These are phyloP conservation scores for Chaetomium cochliodes DNA, from an alignment of 495 filamentous ascomycete species.

Conservation along the genomic window DNA sequence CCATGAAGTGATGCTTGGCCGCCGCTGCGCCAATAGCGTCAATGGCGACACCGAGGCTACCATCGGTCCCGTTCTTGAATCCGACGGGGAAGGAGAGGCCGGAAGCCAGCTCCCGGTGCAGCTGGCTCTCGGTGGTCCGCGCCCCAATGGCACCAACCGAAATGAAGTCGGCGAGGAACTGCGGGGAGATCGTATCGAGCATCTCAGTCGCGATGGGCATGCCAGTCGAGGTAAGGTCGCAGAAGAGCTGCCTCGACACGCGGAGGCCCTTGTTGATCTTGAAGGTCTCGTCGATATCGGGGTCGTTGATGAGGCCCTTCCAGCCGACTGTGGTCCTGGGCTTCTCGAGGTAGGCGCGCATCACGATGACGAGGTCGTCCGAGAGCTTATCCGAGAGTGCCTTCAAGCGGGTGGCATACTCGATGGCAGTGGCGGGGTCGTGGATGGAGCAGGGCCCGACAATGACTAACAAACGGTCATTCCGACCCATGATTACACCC, in stretches of 20 bases:
- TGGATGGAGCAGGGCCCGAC: slow-evolving; percentile 97
- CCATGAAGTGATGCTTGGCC: slow-evolving; percentile 94
- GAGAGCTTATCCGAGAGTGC: slow-evolving; percentile 68
- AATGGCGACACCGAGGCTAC: slow-evolving; percentile 89
- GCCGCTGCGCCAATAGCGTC: slow-evolving; percentile 93
- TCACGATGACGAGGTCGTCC: slow-evolving; percentile 85
- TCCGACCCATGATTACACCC: slow-evolving; percentile 71
- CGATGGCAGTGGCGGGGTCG: slow-evolving; percentile 82
- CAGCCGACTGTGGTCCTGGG: slow-evolving; percentile 98
- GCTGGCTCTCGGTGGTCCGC: slow-evolving; percentile 93
- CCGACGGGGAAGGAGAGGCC: slow-evolving; percentile 97
- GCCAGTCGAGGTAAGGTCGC: slow-evolving; percentile 77
- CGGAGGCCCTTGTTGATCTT: slow-evolving; percentile 98
- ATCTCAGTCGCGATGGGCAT: slow-evolving; percentile 97
- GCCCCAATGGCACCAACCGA: slow-evolving; percentile 95
- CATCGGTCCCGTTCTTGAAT: slow-evolving; percentile 99
- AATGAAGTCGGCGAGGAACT: slow-evolving; percentile 91
- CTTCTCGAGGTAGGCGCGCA: slow-evolving; percentile 99
- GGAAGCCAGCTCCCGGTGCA: slow-evolving; percentile 94
- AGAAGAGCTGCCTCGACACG: slow-evolving; percentile 83
- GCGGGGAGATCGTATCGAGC: slow-evolving; percentile 96
- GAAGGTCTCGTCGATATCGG: slow-evolving; percentile 95
- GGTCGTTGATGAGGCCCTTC: slow-evolving; percentile 99
- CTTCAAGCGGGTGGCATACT: slow-evolving; percentile 80
- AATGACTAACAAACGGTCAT: slow-evolving; percentile 89